phyloP scores from a whole-genome alignment of 2,329 filamentous ascomycete species.

The Neobulgaria alba region DNA sequence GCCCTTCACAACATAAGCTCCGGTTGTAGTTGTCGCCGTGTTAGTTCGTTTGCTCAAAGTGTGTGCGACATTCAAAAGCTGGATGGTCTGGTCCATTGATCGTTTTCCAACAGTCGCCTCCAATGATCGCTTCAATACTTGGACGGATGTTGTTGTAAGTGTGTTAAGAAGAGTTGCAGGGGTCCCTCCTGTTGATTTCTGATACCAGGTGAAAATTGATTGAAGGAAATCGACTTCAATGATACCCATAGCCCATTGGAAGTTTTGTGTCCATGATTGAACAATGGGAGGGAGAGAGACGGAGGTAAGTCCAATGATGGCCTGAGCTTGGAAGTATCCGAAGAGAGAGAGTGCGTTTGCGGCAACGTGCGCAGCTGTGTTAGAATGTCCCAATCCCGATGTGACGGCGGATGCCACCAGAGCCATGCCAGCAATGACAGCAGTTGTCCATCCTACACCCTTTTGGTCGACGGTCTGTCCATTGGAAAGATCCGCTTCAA shows the following conservation, averaged over 20 bases:
- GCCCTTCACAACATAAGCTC: constrained; percentile 60
- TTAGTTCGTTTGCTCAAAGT: constrained; percentile 45
- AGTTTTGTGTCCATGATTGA: constrained; percentile 90
- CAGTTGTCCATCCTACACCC: constrained; percentile 83
- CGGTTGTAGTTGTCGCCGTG: constrained; percentile 46
- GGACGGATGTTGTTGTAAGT: constrained; percentile 68
- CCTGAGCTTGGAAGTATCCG: constrained; percentile 88
- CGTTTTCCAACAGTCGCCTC: constrained; percentile 40
- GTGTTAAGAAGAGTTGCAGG: constrained; percentile 71
- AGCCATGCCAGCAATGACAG: constrained; percentile 77
- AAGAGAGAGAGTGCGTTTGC: constrained; percentile 92
- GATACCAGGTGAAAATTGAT: constrained; percentile 87
- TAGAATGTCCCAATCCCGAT: constrained; percentile 83
- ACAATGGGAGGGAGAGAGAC: constrained; percentile 81
- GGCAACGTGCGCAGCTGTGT: constrained; percentile 89
- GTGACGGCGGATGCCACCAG: constrained; percentile 80
- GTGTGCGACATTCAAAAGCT: constrained; percentile 26
- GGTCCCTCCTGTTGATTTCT: constrained; percentile 81
- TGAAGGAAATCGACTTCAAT: constrained; percentile 84
- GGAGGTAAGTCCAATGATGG: constrained; percentile 77
- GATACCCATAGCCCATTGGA: constrained; percentile 97
- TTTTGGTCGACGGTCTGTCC: constrained; percentile 85
- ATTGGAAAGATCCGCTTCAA: constrained; percentile 83
- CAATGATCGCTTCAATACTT: constrained; percentile 55
- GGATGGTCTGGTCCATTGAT: constrained; percentile 31